phyloP scores from a whole-genome alignment of 345 rosid genomes.

The Capsella bursapastoris region DNA sequence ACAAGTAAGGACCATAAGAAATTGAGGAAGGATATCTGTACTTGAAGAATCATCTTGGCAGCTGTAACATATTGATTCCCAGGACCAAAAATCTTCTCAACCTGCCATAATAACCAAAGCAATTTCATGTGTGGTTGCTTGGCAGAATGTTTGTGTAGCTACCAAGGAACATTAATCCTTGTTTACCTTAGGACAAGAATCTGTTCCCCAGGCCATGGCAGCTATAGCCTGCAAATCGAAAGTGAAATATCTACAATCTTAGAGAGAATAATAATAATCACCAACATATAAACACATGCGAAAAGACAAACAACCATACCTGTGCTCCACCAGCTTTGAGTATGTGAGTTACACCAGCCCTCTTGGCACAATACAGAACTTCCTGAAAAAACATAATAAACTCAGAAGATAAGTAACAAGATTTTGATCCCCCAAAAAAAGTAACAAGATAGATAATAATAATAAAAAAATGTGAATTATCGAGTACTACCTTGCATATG shows the following conservation, averaged over 20 bases:
- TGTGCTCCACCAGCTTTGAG: constrained; percentile 98
- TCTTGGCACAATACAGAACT: constrained; percentile 91
- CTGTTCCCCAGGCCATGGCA: constrained; percentile 98
- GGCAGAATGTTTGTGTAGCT: background rate
- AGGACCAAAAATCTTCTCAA: constrained; percentile 55
- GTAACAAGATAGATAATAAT: background rate
- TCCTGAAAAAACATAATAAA: constrained; percentile 52
- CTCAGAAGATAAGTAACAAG: constrained; percentile 3
- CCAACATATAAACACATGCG: background rate
- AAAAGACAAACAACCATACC: constrained; percentile 50
- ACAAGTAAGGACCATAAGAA: constrained; percentile 27
- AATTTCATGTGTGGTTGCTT: constrained; percentile 4
- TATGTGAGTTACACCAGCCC: constrained; percentile 90
- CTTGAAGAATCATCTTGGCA: constrained; percentile 96
- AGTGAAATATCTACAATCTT: constrained; percentile 12
- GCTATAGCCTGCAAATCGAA: constrained; percentile 71
- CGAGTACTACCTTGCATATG: constrained; percentile 79
- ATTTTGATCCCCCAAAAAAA: background rate
- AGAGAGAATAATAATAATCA: background rate
- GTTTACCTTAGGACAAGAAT: constrained; percentile 92
- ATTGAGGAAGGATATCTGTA: constrained; percentile 39
- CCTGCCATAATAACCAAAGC: constrained; percentile 51
- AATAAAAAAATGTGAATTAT: background rate
- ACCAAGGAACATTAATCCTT: background rate
- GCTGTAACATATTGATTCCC: constrained; percentile 95